Conservation (phyloP, 768 basidiomycete genomes). For the Calocybe cyanea region DNA sequence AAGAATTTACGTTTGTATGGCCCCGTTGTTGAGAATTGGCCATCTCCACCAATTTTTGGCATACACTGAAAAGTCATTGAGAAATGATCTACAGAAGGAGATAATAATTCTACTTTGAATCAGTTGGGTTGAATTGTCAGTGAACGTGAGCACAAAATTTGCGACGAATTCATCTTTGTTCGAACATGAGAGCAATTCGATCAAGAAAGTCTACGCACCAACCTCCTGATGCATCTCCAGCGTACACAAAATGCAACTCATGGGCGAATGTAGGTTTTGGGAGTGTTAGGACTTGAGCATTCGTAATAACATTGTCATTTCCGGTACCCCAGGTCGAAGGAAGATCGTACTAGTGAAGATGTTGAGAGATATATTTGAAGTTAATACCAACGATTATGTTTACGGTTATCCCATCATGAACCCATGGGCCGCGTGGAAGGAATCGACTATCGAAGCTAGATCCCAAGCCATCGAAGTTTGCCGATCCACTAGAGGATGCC, state of each 20-base stretch:
- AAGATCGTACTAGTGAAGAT: slow-evolving; percentile 42
- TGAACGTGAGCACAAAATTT: slow-evolving; percentile 33
- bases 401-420: slow-evolving; percentile 37
- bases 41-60: slow-evolving; percentile 44
- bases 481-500: slow-evolving; percentile 34
- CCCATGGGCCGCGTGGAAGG: slow-evolving; percentile 35
- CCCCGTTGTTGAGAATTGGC: slow-evolving; percentile 36
- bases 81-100: background rate
- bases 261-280: slow-evolving; percentile 33
- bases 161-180: slow-evolving; percentile 25
- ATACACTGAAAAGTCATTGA: slow-evolving; percentile 27
- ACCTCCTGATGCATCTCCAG: slow-evolving; percentile 36
- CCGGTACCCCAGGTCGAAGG: slow-evolving; percentile 36
- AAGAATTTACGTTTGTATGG: slow-evolving; percentile 38
- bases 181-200: background rate
- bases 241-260: slow-evolving; percentile 46
- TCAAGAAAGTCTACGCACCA: slow-evolving; percentile 6
- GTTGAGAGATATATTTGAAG: too few species aligned
- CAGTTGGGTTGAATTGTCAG: slow-evolving; percentile 28
- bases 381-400: background rate
- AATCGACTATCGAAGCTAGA: slow-evolving; percentile 37
- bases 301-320: slow-evolving; percentile 42
- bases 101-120: slow-evolving; percentile 25
- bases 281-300: slow-evolving; percentile 36
- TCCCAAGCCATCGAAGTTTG: slow-evolving; percentile 36